phyloP scores from a whole-genome alignment of 2,329 filamentous ascomycete species.

The Neobulgaria alba region DNA sequence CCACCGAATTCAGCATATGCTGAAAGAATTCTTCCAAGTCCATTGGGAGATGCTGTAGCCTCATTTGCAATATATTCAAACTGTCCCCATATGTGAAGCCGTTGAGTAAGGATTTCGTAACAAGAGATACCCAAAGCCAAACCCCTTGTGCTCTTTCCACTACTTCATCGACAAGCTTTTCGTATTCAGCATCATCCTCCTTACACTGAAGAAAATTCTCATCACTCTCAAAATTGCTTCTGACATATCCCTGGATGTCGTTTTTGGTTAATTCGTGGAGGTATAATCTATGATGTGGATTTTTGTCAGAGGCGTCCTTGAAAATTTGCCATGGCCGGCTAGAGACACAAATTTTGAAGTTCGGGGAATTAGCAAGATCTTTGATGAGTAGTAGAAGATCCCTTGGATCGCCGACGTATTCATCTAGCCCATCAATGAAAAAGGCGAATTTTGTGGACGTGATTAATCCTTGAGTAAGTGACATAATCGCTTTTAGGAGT shows the following conservation, averaged over 20 bases:
- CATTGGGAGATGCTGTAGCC: not conserved
- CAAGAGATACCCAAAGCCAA: not conserved
- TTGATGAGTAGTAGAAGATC: constrained; percentile 4
- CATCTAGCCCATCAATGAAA: constrained; percentile 18
- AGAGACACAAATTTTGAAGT: constrained; percentile 13
- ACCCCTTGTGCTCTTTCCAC: not conserved
- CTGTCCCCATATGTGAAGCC: not conserved
- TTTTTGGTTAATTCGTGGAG: constrained; percentile 20
- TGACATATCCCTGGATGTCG: constrained; percentile 8
- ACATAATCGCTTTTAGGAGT: not conserved
- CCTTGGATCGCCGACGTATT: constrained; percentile 10
- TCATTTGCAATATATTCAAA: not conserved
- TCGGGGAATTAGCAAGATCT: not conserved
- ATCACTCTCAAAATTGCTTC: not conserved
- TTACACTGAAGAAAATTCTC: not conserved
- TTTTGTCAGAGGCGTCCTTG: constrained; percentile 4
- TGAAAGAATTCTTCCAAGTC: constrained; percentile 1
- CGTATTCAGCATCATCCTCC: not conserved
- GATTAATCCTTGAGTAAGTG: not conserved
- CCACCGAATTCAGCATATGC: not conserved
- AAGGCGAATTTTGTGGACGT: constrained; percentile 7
- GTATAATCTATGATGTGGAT: constrained; percentile 11
- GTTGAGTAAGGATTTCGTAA: not conserved
- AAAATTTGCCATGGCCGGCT: constrained; percentile 12
- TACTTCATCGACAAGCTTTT: not conserved